These are phyloP conservation scores for Fusarium annulatum DNA, from an alignment of 2,329 filamentous ascomycete species.

Conservation along the genomic window DNA sequence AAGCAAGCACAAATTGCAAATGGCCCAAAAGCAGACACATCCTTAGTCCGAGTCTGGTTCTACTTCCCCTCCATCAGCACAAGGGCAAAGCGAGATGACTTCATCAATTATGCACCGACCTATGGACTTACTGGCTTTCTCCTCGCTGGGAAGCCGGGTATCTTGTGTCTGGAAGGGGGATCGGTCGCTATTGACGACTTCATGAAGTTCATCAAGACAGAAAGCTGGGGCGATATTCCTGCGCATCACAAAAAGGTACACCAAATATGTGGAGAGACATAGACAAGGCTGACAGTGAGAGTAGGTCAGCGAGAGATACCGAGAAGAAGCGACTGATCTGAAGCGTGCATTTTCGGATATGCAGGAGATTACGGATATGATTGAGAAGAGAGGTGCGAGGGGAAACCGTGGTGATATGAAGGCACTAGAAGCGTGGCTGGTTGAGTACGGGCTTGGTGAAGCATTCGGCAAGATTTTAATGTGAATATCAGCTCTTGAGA, in stretches of 20 bases:
- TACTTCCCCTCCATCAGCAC: slow-evolving; percentile 72
- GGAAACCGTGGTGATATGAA: slow-evolving; percentile 65
- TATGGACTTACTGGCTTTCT: slow-evolving; percentile 69
- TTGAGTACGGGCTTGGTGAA: slow-evolving; percentile 46
- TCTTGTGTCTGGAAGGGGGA: slow-evolving; percentile 62
- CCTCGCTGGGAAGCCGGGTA: slow-evolving; percentile 68
- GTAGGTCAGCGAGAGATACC: slow-evolving; percentile 62
- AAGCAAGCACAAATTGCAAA: slow-evolving; percentile 4
- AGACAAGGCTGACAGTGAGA: neutral
- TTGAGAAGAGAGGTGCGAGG: slow-evolving; percentile 60
- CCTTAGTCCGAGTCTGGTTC: slow-evolving; percentile 68
- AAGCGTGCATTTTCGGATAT: slow-evolving; percentile 64
- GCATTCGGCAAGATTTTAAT: slow-evolving; percentile 44
- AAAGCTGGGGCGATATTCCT: slow-evolving; percentile 72
- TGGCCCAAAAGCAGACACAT: neutral
- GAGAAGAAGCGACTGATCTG: slow-evolving; percentile 51
- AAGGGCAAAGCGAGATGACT: slow-evolving; percentile 66
- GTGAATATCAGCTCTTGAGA: neutral
- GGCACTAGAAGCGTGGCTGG: slow-evolving; percentile 62
- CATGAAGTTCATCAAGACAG: slow-evolving; percentile 72
- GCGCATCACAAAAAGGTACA: slow-evolving; percentile 68
- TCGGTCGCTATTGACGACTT: slow-evolving; percentile 64
- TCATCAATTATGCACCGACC: slow-evolving; percentile 63
- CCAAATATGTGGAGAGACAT: rapidly evolving
- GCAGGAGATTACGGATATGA: slow-evolving; percentile 64